A percentile compares a stretch with the other conserved stretches of the same genome.
These are phyloP conservation scores for Leccinum obscurum DNA, from an alignment of 768 basidiomycete genomes.

Conservation along the genomic window DNA sequence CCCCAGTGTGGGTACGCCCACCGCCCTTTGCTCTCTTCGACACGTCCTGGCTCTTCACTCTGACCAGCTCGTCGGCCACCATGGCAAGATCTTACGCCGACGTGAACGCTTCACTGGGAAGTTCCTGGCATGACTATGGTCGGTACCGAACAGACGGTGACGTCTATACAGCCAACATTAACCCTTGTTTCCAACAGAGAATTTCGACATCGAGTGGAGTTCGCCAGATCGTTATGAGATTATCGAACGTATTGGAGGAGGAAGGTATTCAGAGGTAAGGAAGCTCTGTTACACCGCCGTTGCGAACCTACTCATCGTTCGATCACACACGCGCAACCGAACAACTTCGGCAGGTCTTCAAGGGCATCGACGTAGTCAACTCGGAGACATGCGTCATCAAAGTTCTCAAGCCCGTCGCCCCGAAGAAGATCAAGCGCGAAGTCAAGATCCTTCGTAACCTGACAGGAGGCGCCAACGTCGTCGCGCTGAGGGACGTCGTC, in stretches of 20 bases:
- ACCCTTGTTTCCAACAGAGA: conserved; percentile 39
- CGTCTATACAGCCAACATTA: not conserved
- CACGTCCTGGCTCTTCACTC: conserved; percentile 22
- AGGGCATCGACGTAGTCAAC: conserved; percentile 56
- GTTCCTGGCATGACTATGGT: too few relatives aligned
- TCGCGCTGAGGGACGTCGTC: conserved; percentile 66
- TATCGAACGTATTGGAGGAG: conserved; percentile 60
- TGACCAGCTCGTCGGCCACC: conserved; percentile 10
- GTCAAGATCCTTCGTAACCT: conserved; percentile 73
- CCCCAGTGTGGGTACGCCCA: conserved; percentile 23
- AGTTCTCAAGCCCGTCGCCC: conserved; percentile 68
- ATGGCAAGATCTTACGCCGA: conserved; percentile 56
- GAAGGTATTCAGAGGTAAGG: conserved; percentile 63
- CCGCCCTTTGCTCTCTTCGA: conserved; percentile 14
- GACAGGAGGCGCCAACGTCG: conserved; percentile 69
- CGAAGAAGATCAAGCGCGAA: conserved; percentile 71
- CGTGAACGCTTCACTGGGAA: conserved; percentile 58
- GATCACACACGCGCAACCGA: not conserved
- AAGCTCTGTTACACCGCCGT: not conserved
- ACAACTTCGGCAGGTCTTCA: conserved; percentile 47
- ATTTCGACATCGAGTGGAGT: conserved; percentile 63
- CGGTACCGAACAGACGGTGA: conserved; percentile 13
- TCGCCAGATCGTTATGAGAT: conserved; percentile 68
- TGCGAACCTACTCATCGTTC: conserved; percentile 25
- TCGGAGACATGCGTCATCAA: conserved; percentile 62